A percentile compares a stretch with the other conserved stretches of the same genome.
phyloP scores from a whole-genome alignment of 306 rosid genomes.

The Fagus crenata region DNA sequence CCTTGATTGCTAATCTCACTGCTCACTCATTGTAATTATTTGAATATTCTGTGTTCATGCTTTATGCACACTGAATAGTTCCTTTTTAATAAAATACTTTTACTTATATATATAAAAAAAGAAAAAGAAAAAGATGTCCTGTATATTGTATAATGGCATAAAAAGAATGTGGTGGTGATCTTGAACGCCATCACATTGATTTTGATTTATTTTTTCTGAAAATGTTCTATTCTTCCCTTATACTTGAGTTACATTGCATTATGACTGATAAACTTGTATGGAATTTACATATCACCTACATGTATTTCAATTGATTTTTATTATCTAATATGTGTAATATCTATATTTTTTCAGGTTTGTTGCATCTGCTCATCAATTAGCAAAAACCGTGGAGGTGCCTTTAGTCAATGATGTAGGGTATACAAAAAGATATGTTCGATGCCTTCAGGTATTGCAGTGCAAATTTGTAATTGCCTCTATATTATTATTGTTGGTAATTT shows the following conservation, averaged over 20 bases:
- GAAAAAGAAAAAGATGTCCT: not conserved
- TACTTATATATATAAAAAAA: too few relatives aligned
- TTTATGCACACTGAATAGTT: too few relatives aligned
- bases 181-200: not conserved
- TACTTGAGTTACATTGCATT: not conserved
- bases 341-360: slow-evolving; percentile 62
- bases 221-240: not conserved
- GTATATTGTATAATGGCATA: not conserved
- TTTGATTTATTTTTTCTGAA: not conserved
- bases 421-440: slow-evolving; percentile 95
- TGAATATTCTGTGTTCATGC: too few relatives aligned
- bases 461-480: not conserved
- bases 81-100: too few relatives aligned
- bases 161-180: not conserved
- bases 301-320: not conserved
- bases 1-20: too few relatives aligned
- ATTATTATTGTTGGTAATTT: not conserved
- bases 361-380: slow-evolving; percentile 86
- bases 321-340: slow-evolving; percentile 3
- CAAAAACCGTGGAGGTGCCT: slow-evolving; percentile 95
- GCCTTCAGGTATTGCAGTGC: slow-evolving; percentile 75
- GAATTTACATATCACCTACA: not conserved
- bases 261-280: not conserved
- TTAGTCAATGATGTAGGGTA: slow-evolving; percentile 98
- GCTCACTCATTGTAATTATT: too few relatives aligned